Conservation (phyloP, 805 yeast species). For the Kluyveromyces siamensis region DNA sequence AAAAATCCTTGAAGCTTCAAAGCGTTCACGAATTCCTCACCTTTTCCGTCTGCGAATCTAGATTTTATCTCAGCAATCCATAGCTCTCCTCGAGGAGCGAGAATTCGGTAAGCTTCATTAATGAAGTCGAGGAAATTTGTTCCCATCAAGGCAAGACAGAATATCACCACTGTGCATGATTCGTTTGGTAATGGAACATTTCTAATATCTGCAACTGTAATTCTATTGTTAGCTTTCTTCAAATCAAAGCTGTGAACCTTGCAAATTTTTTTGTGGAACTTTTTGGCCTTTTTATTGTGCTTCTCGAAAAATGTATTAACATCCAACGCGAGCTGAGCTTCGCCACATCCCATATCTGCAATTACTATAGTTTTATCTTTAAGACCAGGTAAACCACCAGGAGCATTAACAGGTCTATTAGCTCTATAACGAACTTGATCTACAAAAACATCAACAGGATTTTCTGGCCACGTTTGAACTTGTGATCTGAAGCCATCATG, state of each 20-base stretch:
- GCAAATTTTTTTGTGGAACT: slow-evolving; percentile 38
- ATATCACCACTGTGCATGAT: slow-evolving; percentile 81
- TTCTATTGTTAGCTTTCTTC: slow-evolving; percentile 76
- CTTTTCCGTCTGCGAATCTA: slow-evolving; percentile 67
- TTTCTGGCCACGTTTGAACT: slow-evolving; percentile 96
- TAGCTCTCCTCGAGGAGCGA: slow-evolving; percentile 85
- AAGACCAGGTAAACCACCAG: slow-evolving; percentile 88
- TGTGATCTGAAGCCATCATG: slow-evolving; percentile 94
- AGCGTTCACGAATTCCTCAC: slow-evolving; percentile 72
- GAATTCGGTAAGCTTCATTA: slow-evolving; percentile 76
- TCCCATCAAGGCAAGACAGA: slow-evolving; percentile 95
- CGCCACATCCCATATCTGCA: slow-evolving; percentile 99
- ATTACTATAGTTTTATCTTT: slow-evolving; percentile 51
- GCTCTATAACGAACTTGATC: slow-evolving; percentile 54
- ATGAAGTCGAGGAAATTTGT: slow-evolving; percentile 91
- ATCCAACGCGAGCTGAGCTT: slow-evolving; percentile 76
- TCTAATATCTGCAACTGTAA: slow-evolving; percentile 94
- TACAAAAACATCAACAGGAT: slow-evolving; percentile 90
- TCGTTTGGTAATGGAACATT: slow-evolving; percentile 76
- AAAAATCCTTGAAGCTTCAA: slow-evolving; percentile 75
- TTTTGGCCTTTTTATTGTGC: slow-evolving; percentile 24
- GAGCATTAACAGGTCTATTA: slow-evolving; percentile 72
- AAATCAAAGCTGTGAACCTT: slow-evolving; percentile 86
- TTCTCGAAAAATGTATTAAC: slow-evolving; percentile 41
- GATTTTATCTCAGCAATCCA: slow-evolving; percentile 98